Evolutionary conservation across 306 rosid species (phyloP).

Genomic region (Rubus idaeus): DNA sequence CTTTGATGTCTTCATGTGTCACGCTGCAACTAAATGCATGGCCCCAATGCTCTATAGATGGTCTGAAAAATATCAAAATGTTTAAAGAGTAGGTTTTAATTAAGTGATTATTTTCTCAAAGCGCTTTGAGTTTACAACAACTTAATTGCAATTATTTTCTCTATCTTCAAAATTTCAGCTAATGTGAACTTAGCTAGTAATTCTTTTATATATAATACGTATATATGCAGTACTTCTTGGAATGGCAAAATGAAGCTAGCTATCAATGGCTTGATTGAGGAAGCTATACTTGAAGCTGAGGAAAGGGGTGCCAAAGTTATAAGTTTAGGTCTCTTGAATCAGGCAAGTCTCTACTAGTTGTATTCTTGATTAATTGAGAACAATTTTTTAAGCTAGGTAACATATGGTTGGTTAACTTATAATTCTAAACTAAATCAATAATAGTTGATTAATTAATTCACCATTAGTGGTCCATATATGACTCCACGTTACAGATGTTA

Average conservation of each 20-base stretch:
- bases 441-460: not conserved
- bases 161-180: not conserved
- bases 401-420: not conserved
- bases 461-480: not conserved
- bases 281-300: slow-evolving; percentile 42
- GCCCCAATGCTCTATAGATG: too few species aligned
- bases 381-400: not conserved
- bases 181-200: not conserved
- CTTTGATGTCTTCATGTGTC: too few species aligned
- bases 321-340: slow-evolving; percentile 47
- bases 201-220: not conserved
- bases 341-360: slow-evolving; percentile 18
- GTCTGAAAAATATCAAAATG: too few species aligned
- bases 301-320: slow-evolving; percentile 37
- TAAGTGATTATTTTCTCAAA: too few species aligned
- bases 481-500: too few species aligned
- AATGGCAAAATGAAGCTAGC: slow-evolving; percentile 38
- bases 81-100: too few species aligned
- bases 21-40: too few species aligned
- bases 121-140: too few species aligned
- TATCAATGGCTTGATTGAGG: slow-evolving; percentile 38
- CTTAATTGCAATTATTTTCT: not conserved
- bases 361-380: not conserved
- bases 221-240: slow-evolving; percentile 26
- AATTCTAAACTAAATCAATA: not conserved